Percentiles rank a stretch among this genome's conserved stretches.
Conservation (phyloP, 192 early-diverging fungal species). For the Jimgerdemannia flammicorona region DNA sequence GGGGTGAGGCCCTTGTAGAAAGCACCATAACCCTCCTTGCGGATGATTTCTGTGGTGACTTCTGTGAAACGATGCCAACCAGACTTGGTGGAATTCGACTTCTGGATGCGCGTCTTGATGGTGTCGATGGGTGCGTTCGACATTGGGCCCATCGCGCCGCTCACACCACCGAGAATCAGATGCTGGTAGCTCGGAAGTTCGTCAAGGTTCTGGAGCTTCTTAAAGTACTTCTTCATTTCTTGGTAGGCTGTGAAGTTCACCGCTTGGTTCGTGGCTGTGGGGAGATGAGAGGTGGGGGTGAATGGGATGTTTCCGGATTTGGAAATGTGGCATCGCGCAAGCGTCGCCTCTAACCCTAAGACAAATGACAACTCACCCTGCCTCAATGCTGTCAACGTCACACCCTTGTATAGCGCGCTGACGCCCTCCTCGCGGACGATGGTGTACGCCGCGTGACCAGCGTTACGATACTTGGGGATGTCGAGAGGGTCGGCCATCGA, state of each 20-base stretch:
- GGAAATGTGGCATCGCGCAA: background rate
- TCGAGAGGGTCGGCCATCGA: conserved; percentile 96
- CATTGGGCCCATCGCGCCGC: conserved; percentile 87
- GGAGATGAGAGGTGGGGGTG: background rate
- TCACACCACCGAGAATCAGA: conserved; percentile 85
- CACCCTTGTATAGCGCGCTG: conserved; percentile 89
- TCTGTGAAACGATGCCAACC: conserved; percentile 77
- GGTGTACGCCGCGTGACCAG: conserved; percentile 84
- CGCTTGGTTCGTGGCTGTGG: conserved; percentile 90
- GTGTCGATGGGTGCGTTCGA: conserved; percentile 98
- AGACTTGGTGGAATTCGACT: conserved; percentile 62
- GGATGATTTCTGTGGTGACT: conserved; percentile 73
- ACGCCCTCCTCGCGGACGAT: conserved; percentile 91
- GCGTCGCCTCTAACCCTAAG: no score
- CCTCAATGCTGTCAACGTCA: conserved; percentile 87
- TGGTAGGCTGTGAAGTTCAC: conserved; percentile 99
- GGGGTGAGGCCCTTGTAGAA: conserved; percentile 97
- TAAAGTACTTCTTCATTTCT: conserved; percentile 79
- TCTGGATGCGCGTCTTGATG: conserved; percentile 98
- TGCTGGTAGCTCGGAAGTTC: conserved; percentile 90
- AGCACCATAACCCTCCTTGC: conserved; percentile 87
- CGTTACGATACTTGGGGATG: conserved; percentile 95
- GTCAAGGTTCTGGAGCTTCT: conserved; percentile 66
- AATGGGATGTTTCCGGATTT: background rate
- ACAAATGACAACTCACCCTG: background rate